A percentile compares a stretch with the other conserved stretches of the same genome.
phyloP scores from a whole-genome alignment of 371 early-diverging fungal genomes.

The Rhizopus arrhizus region DNA sequence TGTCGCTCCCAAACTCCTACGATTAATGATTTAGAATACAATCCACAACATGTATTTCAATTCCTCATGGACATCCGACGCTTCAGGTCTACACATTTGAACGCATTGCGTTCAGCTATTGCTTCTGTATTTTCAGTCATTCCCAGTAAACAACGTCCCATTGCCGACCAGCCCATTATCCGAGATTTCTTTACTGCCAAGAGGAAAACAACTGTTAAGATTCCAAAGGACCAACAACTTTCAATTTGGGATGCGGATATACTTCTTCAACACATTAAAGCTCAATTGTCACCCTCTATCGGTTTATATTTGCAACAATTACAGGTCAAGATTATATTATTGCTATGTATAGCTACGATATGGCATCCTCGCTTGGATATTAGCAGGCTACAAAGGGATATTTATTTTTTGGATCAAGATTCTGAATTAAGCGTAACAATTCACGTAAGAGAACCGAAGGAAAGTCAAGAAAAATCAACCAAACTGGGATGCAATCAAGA shows the following conservation, averaged over 20 bases:
- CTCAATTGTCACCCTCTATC: background rate
- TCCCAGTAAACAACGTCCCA: background rate
- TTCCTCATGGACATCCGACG: background rate
- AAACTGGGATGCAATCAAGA: background rate
- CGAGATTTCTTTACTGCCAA: constrained; percentile 7
- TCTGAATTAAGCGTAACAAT: background rate
- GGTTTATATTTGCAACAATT: background rate
- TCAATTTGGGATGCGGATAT: constrained; percentile 8
- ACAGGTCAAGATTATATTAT: constrained; percentile 9
- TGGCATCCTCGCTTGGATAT: constrained; percentile 27
- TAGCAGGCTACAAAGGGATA: constrained; percentile 1
- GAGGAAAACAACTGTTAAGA: background rate
- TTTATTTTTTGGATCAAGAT: background rate
- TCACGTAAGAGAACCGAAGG: constrained; percentile 7
- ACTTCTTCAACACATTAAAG: background rate
- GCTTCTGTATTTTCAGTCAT: constrained; percentile 13
- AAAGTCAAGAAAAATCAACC: constrained; percentile 8
- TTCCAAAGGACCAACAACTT: constrained; percentile 9
- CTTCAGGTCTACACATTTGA: background rate
- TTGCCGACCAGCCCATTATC: constrained; percentile 5
- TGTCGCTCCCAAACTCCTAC: too few relatives aligned
- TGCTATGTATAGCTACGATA: constrained; percentile 17
- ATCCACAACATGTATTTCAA: background rate
- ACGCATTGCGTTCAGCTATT: constrained; percentile 11
- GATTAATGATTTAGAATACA: constrained; percentile 2